Conservation (phyloP, 495 filamentous ascomycete genomes). For the Xylaria sp. region DNA sequence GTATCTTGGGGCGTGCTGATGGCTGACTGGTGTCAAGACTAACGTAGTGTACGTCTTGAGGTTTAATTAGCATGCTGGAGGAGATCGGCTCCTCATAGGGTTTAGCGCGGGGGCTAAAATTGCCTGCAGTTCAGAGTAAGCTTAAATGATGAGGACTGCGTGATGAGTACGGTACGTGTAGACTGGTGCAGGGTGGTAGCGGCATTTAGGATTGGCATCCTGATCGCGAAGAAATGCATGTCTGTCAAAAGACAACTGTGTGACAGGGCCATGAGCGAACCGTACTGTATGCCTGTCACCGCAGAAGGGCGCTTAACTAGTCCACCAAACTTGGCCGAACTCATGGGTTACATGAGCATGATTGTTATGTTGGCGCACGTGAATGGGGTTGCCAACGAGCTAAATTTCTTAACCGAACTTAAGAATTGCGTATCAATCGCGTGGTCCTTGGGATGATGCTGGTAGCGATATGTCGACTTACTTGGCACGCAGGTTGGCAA, state of each 20-base stretch:
- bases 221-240: slow-evolving; percentile 4
- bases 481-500: slow-evolving; percentile 6
- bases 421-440: background rate
- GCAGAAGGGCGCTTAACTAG: background rate
- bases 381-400: background rate
- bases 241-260: background rate
- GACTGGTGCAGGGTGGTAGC: background rate
- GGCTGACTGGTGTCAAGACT: slow-evolving; percentile 13
- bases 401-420: background rate
- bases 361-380: background rate
- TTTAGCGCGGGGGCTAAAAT: slow-evolving; percentile 19
- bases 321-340: background rate
- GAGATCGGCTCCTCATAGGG: slow-evolving; percentile 3
- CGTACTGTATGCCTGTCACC: background rate
- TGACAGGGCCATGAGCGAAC: background rate
- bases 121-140: slow-evolving; percentile 12
- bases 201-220: slow-evolving; percentile 3
- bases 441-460: background rate
- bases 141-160: slow-evolving; percentile 12
- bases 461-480: background rate
- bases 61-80: slow-evolving; percentile 9
- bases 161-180: background rate
- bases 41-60: background rate
- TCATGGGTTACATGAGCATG: slow-evolving; percentile 4
- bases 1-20: background rate